phyloP scores from a whole-genome alignment of 805 yeast species.

The Henningerozyma blattae region DNA sequence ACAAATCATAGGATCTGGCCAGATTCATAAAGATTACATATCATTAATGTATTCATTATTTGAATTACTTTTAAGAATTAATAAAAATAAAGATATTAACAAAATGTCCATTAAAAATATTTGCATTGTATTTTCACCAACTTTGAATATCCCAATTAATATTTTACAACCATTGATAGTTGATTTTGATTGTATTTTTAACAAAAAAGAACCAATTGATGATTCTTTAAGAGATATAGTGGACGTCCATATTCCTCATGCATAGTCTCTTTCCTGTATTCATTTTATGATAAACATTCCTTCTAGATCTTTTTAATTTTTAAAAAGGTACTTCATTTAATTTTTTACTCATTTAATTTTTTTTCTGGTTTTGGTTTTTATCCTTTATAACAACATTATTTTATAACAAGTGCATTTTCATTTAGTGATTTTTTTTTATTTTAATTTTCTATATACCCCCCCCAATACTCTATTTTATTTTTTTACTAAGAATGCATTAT shows the following conservation, averaged over 20 bases:
- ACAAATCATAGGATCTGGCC: slow-evolving; percentile 20
- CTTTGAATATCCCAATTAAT: slow-evolving; percentile 55
- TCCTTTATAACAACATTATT: too few relatives aligned
- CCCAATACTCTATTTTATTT: too few relatives aligned
- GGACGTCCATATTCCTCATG: slow-evolving; percentile 41
- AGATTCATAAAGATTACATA: slow-evolving; percentile 41
- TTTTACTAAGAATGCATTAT: too few relatives aligned
- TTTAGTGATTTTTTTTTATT: too few relatives aligned
- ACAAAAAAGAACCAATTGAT: slow-evolving; percentile 32
- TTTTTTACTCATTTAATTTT: too few relatives aligned
- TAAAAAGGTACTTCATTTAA: background rate
- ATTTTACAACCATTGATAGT: slow-evolving; percentile 46
- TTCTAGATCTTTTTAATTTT: background rate
- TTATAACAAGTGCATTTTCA: too few relatives aligned
- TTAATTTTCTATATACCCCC: too few relatives aligned
- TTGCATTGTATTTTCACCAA: slow-evolving; percentile 75
- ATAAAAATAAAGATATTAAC: slow-evolving; percentile 47
- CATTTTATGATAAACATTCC: too few relatives aligned
- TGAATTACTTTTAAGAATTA: slow-evolving; percentile 52
- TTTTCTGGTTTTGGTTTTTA: too few relatives aligned
- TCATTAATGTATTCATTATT: slow-evolving; percentile 56
- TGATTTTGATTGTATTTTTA: slow-evolving; percentile 53
- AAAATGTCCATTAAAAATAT: slow-evolving; percentile 77
- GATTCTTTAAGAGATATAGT: slow-evolving; percentile 34
- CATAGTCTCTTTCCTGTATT: too few relatives aligned